Evolutionary conservation across 192 early-diverging fungal species (phyloP).

Genomic region (Backusella tuberculispora): DNA sequence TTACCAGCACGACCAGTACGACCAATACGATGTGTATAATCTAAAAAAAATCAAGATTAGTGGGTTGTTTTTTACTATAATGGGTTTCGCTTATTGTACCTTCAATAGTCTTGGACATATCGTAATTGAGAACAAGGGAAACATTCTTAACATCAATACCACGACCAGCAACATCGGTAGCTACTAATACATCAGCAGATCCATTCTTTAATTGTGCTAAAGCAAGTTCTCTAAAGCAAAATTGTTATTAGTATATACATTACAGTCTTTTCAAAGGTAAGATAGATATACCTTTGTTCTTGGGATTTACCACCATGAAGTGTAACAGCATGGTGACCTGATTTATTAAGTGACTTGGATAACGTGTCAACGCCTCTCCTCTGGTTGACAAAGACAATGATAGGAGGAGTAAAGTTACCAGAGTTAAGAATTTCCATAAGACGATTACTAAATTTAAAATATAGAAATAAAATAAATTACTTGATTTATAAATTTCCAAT

Average conservation of each 20-base stretch:
- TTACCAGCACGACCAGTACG: slow-evolving; percentile 98
- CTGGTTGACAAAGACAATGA: slow-evolving; percentile 98
- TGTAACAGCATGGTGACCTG: slow-evolving; percentile 74
- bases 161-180: slow-evolving; percentile 98
- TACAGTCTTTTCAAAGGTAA: not conserved
- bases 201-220: slow-evolving; percentile 83
- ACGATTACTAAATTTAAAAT: slow-evolving; percentile 52
- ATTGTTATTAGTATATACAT: not conserved
- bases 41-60: slow-evolving; percentile 39
- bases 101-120: slow-evolving; percentile 99
- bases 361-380: slow-evolving; percentile 92
- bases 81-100: slow-evolving; percentile 41
- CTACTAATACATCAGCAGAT: slow-evolving; percentile 86
- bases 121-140: slow-evolving; percentile 94
- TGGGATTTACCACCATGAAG: slow-evolving; percentile 97
- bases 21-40: slow-evolving; percentile 98
- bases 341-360: slow-evolving; percentile 73
- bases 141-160: slow-evolving; percentile 99
- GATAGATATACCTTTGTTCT: slow-evolving; percentile 70
- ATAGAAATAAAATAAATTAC: too few relatives aligned
- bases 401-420: slow-evolving; percentile 76
- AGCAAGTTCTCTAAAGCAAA: slow-evolving; percentile 68
- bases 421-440: slow-evolving; percentile 75
- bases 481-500: not conserved
- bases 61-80: not conserved